These are phyloP conservation scores for Tetracladium setigerum DNA, from an alignment of 495 filamentous ascomycete species.

Conservation along the genomic window DNA sequence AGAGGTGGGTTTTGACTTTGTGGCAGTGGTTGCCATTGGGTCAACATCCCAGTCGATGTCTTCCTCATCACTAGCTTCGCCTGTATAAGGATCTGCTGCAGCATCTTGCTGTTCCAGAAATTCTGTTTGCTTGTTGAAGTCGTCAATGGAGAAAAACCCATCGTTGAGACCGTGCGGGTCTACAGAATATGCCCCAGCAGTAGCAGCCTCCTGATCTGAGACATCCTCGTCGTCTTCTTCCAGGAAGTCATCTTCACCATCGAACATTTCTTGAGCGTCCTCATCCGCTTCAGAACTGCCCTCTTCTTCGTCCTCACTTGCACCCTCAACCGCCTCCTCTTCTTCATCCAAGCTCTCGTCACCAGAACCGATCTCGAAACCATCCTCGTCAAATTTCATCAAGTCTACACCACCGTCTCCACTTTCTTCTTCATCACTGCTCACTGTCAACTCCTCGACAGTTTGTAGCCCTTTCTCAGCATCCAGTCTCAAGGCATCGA, in stretches of 20 bases:
- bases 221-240: constrained; percentile 25
- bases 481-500: constrained; percentile 48
- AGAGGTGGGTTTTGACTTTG: constrained; percentile 5
- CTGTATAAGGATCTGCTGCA: constrained; percentile 51
- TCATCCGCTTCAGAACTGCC: constrained; percentile 22
- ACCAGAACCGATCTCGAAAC: constrained; percentile 36
- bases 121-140: constrained; percentile 92
- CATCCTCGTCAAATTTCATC: constrained; percentile 37
- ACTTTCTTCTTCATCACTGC: constrained; percentile 8
- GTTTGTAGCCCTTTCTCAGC: constrained; percentile 41
- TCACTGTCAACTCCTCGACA: constrained; percentile 23
- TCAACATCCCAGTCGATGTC: constrained; percentile 78
- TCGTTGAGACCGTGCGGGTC: constrained; percentile 68
- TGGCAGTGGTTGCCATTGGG: constrained; percentile 37
- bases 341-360: constrained; percentile 23
- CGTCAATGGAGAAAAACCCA: constrained; percentile 95
- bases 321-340: background rate
- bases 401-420: constrained; percentile 22
- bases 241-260: constrained; percentile 29
- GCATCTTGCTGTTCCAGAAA: constrained; percentile 78
- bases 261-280: constrained; percentile 27
- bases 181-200: constrained; percentile 28
- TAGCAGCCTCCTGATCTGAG: constrained; percentile 29
- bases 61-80: constrained; percentile 60
- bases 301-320: constrained; percentile 14